A percentile compares a stretch with the other conserved stretches of the same genome.
These are phyloP conservation scores for Pelargonium cotyledonis DNA, from an alignment of 441 rosid species.

Conservation along the genomic window DNA sequence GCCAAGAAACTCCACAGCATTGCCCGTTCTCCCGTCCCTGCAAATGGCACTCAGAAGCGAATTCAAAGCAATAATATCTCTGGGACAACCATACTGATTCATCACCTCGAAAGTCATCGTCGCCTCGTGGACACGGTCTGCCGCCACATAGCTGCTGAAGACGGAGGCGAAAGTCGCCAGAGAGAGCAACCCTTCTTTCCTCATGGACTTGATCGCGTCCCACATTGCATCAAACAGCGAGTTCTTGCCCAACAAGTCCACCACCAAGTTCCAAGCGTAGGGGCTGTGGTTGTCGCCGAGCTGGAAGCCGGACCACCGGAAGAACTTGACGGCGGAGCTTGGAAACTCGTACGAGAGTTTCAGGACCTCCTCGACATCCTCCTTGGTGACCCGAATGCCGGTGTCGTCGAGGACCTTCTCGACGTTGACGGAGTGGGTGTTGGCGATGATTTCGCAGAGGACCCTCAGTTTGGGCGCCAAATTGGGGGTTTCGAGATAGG, in stretches of 20 bases:
- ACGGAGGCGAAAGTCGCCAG: constrained; percentile 60
- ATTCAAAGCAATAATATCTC: constrained; percentile 46
- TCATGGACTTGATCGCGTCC: constrained; percentile 61
- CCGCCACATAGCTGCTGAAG: constrained; percentile 50
- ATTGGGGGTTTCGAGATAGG: constrained; percentile 35
- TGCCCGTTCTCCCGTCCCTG: constrained; percentile 39
- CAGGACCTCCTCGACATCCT: constrained; percentile 50
- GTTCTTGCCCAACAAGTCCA: constrained; percentile 60
- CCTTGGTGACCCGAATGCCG: constrained; percentile 33
- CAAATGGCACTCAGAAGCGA: constrained; percentile 61
- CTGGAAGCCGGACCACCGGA: constrained; percentile 53
- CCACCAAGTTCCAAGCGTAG: constrained; percentile 61
- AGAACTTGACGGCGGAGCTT: constrained; percentile 49
- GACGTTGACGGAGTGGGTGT: constrained; percentile 37
- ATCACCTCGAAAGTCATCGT: constrained; percentile 46
- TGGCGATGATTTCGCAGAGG: constrained; percentile 44
- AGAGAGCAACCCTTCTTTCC: constrained; percentile 35
- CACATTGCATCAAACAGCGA: constrained; percentile 54
- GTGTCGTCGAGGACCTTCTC: constrained; percentile 35
- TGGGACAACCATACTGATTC: constrained; percentile 40
- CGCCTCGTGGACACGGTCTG: constrained; percentile 35
- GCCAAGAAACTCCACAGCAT: constrained; percentile 36
- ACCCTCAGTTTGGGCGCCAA: constrained; percentile 32
- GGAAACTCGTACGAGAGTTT: constrained; percentile 50
- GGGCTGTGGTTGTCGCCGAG: constrained; percentile 45